Evolutionary conservation across 345 rosid genomes (phyloP).

Genomic region (Aquilaria sinensis): DNA sequence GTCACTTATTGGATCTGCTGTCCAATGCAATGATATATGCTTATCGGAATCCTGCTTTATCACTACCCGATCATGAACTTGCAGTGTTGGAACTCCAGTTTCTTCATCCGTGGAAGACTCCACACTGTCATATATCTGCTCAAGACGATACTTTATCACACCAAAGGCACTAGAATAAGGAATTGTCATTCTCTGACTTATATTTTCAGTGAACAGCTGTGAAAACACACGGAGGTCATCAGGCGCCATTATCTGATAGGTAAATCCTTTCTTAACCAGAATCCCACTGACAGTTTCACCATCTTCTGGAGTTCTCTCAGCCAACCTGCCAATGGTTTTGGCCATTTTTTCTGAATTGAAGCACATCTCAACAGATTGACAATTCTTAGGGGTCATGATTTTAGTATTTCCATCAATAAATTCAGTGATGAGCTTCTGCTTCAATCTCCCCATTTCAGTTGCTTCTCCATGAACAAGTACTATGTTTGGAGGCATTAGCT

Average conservation of each 20-base stretch:
- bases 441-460: constrained; percentile 91
- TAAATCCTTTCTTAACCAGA: constrained; percentile 87
- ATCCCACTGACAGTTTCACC: constrained; percentile 80
- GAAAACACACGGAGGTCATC: constrained; percentile 96
- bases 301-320: constrained; percentile 71
- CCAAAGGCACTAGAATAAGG: constrained; percentile 79
- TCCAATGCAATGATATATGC: constrained; percentile 83
- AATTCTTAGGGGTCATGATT: constrained; percentile 83
- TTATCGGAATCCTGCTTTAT: constrained; percentile 84
- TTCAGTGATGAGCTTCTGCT: constrained; percentile 73
- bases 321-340: constrained; percentile 78
- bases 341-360: constrained; percentile 94
- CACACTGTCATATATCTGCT: constrained; percentile 75
- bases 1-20: constrained; percentile 80
- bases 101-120: constrained; percentile 77
- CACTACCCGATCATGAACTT: constrained; percentile 63
- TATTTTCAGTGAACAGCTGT: constrained; percentile 78
- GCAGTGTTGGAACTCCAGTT: constrained; percentile 50
- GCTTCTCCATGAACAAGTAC: constrained; percentile 95
- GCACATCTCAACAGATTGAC: constrained; percentile 81
- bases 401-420: constrained; percentile 74
- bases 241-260: constrained; percentile 95
- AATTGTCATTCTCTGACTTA: constrained; percentile 77
- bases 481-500: constrained; percentile 92
- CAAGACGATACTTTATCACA: constrained; percentile 70